Percentiles rank a stretch among this genome's conserved stretches.
Evolutionary conservation across 164 flowering plant genomes (phyloP).

Genomic region (Hamamelis virginiana): DNA sequence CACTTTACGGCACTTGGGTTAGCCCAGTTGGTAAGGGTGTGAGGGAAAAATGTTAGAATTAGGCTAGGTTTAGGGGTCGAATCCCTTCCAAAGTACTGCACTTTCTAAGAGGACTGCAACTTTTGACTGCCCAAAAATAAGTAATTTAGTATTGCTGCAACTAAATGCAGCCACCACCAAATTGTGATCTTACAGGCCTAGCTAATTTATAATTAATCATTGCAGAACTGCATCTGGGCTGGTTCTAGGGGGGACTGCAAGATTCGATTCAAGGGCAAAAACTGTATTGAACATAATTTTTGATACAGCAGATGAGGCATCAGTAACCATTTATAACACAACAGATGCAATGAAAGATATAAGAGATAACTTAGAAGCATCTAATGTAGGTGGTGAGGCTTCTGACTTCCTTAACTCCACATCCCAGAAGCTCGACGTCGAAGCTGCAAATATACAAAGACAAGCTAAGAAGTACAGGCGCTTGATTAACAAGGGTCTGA

Average conservation of each 20-base stretch:
- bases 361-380: slow-evolving; percentile 27
- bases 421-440: slow-evolving; percentile 41
- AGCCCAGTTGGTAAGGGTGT: too few species aligned
- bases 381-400: slow-evolving; percentile 20
- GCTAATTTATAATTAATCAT: too few species aligned
- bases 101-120: too few species aligned
- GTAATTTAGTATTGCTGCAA: too few species aligned
- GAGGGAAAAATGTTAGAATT: too few species aligned
- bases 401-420: slow-evolving; percentile 53
- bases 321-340: slow-evolving; percentile 55
- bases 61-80: too few species aligned
- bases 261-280: slow-evolving; percentile 61
- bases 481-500: slow-evolving; percentile 51
- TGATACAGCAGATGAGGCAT: slow-evolving; percentile 69
- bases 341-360: slow-evolving; percentile 73
- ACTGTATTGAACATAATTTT: slow-evolving; percentile 56
- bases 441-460: slow-evolving; percentile 52
- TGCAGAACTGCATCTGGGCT: slow-evolving; percentile 62
- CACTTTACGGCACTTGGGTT: too few species aligned
- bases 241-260: slow-evolving; percentile 70
- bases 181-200: too few species aligned
- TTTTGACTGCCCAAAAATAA: too few species aligned
- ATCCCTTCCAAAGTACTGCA: too few species aligned
- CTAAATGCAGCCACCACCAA: too few species aligned
- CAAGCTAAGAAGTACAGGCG: slow-evolving; percentile 63